Evolutionary conservation across 129 eudicot species (phyloP).

Genomic region (Pulicaria dysenterica): DNA sequence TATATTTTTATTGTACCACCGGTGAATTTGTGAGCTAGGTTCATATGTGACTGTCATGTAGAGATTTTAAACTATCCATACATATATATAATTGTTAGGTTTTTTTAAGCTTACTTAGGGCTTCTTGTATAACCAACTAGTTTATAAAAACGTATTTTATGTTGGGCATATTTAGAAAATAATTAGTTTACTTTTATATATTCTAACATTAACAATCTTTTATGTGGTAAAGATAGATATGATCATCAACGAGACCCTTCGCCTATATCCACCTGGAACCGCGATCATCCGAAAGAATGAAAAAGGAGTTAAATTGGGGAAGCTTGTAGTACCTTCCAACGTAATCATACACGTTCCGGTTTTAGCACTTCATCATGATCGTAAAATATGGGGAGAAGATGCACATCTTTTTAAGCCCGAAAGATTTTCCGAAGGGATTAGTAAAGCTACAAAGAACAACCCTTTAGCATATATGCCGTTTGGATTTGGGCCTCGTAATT

Average conservation of each 20-base stretch:
- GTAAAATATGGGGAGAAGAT: slow-evolving; percentile 58
- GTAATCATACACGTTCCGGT: slow-evolving; percentile 37
- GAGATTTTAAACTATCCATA: too few species aligned
- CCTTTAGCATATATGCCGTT: slow-evolving; percentile 53
- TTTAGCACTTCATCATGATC: slow-evolving; percentile 55
- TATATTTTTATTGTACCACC: too few species aligned
- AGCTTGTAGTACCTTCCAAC: slow-evolving; percentile 35
- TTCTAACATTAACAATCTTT: too few species aligned
- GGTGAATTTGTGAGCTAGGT: too few species aligned
- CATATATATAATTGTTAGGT: too few species aligned
- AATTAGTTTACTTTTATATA: too few species aligned
- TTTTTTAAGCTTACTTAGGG: too few species aligned
- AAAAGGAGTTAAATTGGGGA: slow-evolving; percentile 34
- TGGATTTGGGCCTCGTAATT: slow-evolving; percentile 49
- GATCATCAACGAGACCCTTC: slow-evolving; percentile 58
- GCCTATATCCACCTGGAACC: slow-evolving; percentile 52
- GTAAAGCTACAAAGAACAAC: slow-evolving; percentile 52
- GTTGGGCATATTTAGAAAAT: too few species aligned
- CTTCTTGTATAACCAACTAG: too few species aligned
- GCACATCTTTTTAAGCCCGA: slow-evolving; percentile 54
- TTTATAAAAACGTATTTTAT: too few species aligned
- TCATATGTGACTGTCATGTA: too few species aligned
- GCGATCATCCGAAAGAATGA: slow-evolving; percentile 29
- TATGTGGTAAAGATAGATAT: slow-evolving; percentile 40
- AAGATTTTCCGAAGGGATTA: slow-evolving; percentile 51